Base-by-base conservation (phyloP, 2,329 filamentous ascomycete species). In the Biscogniauxia mediterranea region DNA sequence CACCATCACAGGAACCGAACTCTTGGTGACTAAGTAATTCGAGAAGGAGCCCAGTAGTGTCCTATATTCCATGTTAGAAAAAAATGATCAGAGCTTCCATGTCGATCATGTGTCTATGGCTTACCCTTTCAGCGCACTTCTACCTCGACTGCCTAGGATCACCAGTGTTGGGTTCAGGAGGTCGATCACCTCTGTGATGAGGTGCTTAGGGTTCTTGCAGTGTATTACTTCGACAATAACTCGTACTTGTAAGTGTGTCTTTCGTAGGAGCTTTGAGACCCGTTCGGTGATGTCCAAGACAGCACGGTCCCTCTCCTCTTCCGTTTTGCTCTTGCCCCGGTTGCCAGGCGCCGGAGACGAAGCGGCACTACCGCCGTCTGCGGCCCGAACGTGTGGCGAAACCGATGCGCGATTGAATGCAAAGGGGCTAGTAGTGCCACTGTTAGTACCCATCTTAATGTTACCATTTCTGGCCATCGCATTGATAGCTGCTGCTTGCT, bases 101-200 rank as follows among this genome's bases (percentile, higher is more conserved):
- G 15, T 46, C 26, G 17, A 26, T n/a, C n/a, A 5, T 26, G 17
- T 38, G 28, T 68, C 25, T 56, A n/a, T n/a, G 56, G 79, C 89
- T 79, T 81, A 94, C 92, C 93, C 94, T 77, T 98, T 98, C 58
- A 99, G 81, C 52, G 93, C 92, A 75, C 92, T 97, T 66, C 93
- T 87, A 28, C 95, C 95, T 69, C 95, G 85, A 64, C 93, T 97
- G 55, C 95, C 95, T 61, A 98, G 86, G 67, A 99, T 92, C 20
- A 97, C 94, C 62, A 99, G 81, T 1, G 94, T 98, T 4, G 95
- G 95, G 66, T 90, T 91, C 57, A 98, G 85, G 65, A 92, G 86
- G 75, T 99, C 95, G 76, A 99, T 98, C 78, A 97, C 93, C 80
- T 98, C 95, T 0, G 93, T 96, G 66, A 99, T 93, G 80, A 98